phyloP scores from a whole-genome alignment of 768 basidiomycete species.

The Tremella mesenterica region DNA sequence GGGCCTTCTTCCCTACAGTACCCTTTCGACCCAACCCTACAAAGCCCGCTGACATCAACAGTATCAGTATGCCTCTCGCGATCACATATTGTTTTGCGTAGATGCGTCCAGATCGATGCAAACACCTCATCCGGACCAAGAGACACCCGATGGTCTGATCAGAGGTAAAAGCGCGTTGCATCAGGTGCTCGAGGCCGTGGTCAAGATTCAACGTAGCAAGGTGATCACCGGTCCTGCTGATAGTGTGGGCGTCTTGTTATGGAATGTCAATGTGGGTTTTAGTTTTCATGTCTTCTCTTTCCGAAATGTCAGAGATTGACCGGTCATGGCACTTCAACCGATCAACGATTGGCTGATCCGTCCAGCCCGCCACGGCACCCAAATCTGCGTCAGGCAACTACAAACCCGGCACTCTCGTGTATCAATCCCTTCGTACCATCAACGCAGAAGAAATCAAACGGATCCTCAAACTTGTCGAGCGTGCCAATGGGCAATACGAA shows the following conservation, averaged over 20 bases:
- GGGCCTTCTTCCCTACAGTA: background rate
- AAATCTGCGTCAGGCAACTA: conserved; percentile 24
- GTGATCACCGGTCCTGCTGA: conserved; percentile 82
- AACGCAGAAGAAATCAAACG: conserved; percentile 74
- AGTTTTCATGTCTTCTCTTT: background rate
- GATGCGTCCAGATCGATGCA: conserved; percentile 91
- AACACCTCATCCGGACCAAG: conserved; percentile 54
- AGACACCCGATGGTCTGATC: conserved; percentile 50
- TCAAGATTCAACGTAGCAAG: conserved; percentile 82
- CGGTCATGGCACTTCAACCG: too few relatives aligned
- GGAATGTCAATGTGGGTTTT: conserved; percentile 56
- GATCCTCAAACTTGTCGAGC: conserved; percentile 65
- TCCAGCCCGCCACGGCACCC: background rate
- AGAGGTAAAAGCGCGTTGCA: conserved; percentile 61
- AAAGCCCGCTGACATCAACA: conserved; percentile 41
- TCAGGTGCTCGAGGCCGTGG: conserved; percentile 68
- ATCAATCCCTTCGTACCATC: conserved; percentile 67
- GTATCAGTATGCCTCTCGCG: conserved; percentile 65
- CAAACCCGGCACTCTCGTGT: conserved; percentile 51
- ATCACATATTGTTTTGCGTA: conserved; percentile 90
- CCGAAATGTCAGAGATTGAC: too few relatives aligned
- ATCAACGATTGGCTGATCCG: too few relatives aligned
- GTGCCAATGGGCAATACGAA: conserved; percentile 50
- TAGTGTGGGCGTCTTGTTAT: conserved; percentile 78
- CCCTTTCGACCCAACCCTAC: too few relatives aligned